A percentile compares a stretch with the other conserved stretches of the same genome.
Conservation (phyloP, 2,329 filamentous ascomycete species). For the Clonostachys chloroleuca region DNA sequence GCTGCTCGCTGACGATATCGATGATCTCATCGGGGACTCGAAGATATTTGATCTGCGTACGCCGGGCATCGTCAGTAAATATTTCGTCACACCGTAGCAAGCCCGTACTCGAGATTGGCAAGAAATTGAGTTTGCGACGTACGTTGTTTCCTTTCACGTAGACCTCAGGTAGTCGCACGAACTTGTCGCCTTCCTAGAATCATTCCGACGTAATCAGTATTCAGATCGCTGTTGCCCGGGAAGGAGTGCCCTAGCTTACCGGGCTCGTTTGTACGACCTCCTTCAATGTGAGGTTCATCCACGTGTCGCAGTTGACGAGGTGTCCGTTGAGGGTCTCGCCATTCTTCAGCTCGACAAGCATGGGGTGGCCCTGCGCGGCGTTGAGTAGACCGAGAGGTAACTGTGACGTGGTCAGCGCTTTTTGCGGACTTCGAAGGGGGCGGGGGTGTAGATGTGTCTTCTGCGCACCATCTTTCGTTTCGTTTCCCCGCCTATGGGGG, state of each 20-base stretch:
- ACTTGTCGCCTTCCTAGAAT: constrained; percentile 80
- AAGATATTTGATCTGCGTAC: constrained; percentile 87
- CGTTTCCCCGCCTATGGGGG: background rate
- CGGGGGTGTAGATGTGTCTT: too few relatives aligned
- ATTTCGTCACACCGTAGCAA: background rate
- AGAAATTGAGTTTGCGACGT: constrained; percentile 5
- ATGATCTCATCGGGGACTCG: constrained; percentile 96
- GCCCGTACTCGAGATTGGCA: too few relatives aligned
- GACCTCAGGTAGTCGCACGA: constrained; percentile 85
- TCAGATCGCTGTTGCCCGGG: background rate
- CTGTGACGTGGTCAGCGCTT: constrained; percentile 25
- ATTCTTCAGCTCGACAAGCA: constrained; percentile 96
- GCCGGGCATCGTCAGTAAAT: background rate
- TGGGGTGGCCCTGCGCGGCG: constrained; percentile 94
- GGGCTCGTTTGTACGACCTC: constrained; percentile 96
- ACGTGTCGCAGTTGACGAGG: constrained; percentile 94
- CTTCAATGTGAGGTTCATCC: constrained; percentile 98
- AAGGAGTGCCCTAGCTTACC: constrained; percentile 31
- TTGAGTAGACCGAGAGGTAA: constrained; percentile 80
- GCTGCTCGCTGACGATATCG: constrained; percentile 88
- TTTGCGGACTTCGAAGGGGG: background rate
- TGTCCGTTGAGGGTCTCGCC: constrained; percentile 97
- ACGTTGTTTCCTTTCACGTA: constrained; percentile 98
- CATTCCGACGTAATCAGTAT: too few relatives aligned
- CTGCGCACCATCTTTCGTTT: constrained; percentile 12